These are phyloP conservation scores for Hypoxylon sp. DNA, from an alignment of 2,329 filamentous ascomycete species.

Conservation along the genomic window DNA sequence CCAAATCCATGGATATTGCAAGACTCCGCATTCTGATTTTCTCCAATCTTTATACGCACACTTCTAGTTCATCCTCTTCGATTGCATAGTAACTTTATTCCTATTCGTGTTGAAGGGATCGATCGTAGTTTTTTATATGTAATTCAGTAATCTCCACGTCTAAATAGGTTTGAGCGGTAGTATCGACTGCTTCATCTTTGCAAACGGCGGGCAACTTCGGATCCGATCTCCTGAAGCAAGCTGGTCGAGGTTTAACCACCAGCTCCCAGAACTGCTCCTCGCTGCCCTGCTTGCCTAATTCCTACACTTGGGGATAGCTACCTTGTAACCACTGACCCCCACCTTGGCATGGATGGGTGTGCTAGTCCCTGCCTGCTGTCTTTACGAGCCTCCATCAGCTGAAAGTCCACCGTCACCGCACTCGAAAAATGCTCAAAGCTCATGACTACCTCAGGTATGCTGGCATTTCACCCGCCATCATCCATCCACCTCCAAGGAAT, in stretches of 20 bases:
- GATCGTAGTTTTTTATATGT: no score
- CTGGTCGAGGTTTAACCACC: conserved; percentile 22
- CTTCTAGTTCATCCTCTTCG: background rate
- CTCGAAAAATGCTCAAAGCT: conserved; percentile 11
- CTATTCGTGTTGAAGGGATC: no score
- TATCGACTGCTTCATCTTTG: conserved; percentile 2
- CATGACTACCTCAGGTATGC: conserved; percentile 24
- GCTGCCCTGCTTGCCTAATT: conserved; percentile 22
- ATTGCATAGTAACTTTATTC: background rate
- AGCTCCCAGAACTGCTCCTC: conserved; percentile 13
- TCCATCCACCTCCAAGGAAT: conserved; percentile 3
- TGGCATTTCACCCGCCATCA: conserved; percentile 9
- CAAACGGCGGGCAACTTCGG: conserved; percentile 10
- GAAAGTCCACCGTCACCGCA: conserved; percentile 14
- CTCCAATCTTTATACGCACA: background rate
- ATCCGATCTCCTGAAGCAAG: conserved; percentile 29
- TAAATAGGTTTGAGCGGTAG: conserved; percentile 1
- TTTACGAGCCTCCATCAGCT: conserved; percentile 35
- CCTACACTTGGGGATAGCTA: conserved; percentile 33
- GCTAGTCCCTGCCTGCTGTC: background rate
- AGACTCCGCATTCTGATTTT: no score
- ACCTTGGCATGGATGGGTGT: conserved; percentile 28
- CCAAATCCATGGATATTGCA: conserved; percentile 5
- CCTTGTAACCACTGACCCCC: conserved; percentile 39
- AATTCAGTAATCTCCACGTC: background rate